Percentiles rank a stretch among this genome's conserved stretches.
These are phyloP conservation scores for Raphidocelis subcapitata DNA, from an alignment of 139 green algal genomes.

Conservation along the genomic window DNA sequence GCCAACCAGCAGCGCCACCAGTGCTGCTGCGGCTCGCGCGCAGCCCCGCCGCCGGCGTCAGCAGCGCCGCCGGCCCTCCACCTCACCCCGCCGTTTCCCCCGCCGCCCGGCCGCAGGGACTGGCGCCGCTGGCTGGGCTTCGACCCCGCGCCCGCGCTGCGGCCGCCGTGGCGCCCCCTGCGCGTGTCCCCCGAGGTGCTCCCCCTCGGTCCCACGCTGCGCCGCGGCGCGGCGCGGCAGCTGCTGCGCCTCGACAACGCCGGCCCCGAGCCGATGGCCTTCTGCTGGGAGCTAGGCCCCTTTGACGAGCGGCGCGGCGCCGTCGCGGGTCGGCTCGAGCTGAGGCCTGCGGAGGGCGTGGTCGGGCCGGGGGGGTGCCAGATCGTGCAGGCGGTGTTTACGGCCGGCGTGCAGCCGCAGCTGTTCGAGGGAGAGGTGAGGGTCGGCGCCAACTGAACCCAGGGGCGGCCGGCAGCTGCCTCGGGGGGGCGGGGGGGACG, in stretches of 20 bases:
- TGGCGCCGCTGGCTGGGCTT: constrained; percentile 34
- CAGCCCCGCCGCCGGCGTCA: neutral
- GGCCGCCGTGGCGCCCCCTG: neutral
- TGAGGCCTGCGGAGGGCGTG: constrained; percentile 12
- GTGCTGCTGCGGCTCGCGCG: neutral
- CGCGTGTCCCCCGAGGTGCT: constrained; percentile 11
- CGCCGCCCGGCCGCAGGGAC: neutral
- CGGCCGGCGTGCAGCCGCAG: constrained; percentile 11
- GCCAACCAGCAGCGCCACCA: neutral
- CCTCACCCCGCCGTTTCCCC: neutral
- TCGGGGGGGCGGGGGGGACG: too few species aligned
- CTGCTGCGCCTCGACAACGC: constrained; percentile 11
- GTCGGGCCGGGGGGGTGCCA: constrained; percentile 4
- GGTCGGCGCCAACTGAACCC: too few species aligned
- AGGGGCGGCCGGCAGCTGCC: too few species aligned
- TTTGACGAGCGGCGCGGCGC: neutral
- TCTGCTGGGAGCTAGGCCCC: constrained; percentile 10
- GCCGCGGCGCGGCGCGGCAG: neutral
- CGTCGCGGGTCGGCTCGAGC: constrained; percentile 1
- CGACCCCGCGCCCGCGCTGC: neutral
- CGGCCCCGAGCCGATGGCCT: constrained; percentile 1
- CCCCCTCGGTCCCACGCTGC: constrained; percentile 16
- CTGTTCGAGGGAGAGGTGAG: constrained; percentile 16
- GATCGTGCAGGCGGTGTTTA: constrained; percentile 11
- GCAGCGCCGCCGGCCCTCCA: neutral